These are phyloP conservation scores for Chloranthus sessilifolius DNA, from an alignment of 164 flowering plant genomes.

Conservation along the genomic window DNA sequence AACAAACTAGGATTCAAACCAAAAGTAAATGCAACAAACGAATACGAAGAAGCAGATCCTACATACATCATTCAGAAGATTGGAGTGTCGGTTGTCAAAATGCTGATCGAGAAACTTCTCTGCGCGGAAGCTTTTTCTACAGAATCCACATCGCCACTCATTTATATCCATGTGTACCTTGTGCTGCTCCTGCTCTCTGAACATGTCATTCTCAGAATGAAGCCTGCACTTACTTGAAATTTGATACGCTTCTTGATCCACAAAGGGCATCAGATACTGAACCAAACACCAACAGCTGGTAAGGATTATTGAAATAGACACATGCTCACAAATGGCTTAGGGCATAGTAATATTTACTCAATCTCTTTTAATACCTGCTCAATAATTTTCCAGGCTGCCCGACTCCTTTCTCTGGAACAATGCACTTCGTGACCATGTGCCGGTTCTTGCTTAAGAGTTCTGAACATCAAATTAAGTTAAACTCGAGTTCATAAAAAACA, in stretches of 20 bases:
- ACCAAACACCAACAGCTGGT: constrained; percentile 4
- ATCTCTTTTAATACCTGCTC: constrained; percentile 54
- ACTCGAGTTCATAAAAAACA: not conserved
- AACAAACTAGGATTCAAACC: no score
- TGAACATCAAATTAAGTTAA: constrained; percentile 14
- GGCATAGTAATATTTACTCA: not conserved
- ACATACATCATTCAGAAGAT: constrained; percentile 82
- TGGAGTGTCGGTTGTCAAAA: constrained; percentile 82
- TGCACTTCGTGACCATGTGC: constrained; percentile 64
- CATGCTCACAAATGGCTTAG: not conserved
- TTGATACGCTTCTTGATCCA: constrained; percentile 64
- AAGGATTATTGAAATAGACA: not conserved
- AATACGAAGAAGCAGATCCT: constrained; percentile 11
- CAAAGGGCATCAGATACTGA: constrained; percentile 91
- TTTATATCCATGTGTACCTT: constrained; percentile 69
- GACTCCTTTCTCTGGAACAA: constrained; percentile 94
- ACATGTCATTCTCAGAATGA: constrained; percentile 80
- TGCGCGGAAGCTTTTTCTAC: constrained; percentile 84
- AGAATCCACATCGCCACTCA: constrained; percentile 96
- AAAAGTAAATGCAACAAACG: no score
- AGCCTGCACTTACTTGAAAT: constrained; percentile 66
- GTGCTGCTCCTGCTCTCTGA: constrained; percentile 92
- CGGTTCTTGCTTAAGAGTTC: constrained; percentile 40
- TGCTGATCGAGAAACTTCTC: constrained; percentile 92
- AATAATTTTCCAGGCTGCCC: constrained; percentile 78